Base-by-base conservation (phyloP, 2,329 filamentous ascomycete species). In the Paraphaeosphaeria sporulosa region DNA sequence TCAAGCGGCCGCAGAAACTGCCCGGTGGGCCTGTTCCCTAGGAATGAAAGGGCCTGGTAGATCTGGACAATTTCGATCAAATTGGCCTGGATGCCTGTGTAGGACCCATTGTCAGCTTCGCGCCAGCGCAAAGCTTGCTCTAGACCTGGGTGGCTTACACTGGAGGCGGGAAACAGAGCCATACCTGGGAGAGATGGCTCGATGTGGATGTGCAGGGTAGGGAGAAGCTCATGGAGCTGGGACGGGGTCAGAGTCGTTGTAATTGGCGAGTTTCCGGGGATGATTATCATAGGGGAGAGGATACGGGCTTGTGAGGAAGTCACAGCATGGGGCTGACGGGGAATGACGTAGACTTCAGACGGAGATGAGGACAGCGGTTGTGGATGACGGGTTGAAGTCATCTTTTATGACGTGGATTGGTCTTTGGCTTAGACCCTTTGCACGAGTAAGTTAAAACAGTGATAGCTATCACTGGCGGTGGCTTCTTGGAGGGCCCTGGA, bases 141-240 rank as follows among this genome's bases (percentile, higher is more conserved):
- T 4, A 65, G 27, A 40, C 64, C 63, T 12, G 43, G 30, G 54
- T 58, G 42, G 53, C 58, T 64, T n/a, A 64, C 47, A 40, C 52
- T 38, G 13, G 40, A 57, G 13, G 49, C 50, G 7, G 63, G 63
- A 19, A 66, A 59, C 10, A 64, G 38, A n/a, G 56, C 52, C 10
- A 61, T 40, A 27, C 4, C 12, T 4, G 66, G 61, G 34, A 54
- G 27, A 1, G 42, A 44, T 23, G 61, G 66, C 7, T 56, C 47
- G 44, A 60, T 54, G 52, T 59, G 63, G 36, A 56, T 60, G 56
- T 64, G 63, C 1, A 65, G 36, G 10, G 56, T 59, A 30, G 58
- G 53, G 25, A 64, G 48, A n/a, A 64, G 50, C 13, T 38, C 34
- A 15, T 27, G 23, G 7, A 67, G 54, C 19, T 62, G 48, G 7